phyloP scores from a whole-genome alignment of 495 filamentous ascomycete species.

The Aspergillus olivimuriae region DNA sequence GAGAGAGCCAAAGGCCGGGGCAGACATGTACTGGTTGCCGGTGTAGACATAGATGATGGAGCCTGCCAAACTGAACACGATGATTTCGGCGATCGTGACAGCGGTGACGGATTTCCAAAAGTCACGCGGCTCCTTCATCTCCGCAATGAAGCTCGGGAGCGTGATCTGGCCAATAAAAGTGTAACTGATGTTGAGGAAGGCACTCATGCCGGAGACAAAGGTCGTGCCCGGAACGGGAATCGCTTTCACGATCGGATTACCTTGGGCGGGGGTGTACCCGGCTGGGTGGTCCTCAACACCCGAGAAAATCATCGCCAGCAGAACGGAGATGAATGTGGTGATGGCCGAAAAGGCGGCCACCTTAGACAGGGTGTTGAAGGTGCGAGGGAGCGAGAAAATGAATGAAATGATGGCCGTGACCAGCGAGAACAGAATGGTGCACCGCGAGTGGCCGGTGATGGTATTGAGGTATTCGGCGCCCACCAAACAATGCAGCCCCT shows the following conservation, averaged over 20 bases:
- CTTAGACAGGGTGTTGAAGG: conserved; percentile 70
- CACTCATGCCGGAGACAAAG: conserved; percentile 71
- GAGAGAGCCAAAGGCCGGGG: conserved; percentile 77
- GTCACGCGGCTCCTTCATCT: conserved; percentile 80
- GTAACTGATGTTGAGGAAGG: conserved; percentile 86
- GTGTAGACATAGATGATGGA: conserved; percentile 73
- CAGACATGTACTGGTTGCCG: conserved; percentile 74
- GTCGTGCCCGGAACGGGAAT: conserved; percentile 65
- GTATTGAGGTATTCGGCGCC: conserved; percentile 83
- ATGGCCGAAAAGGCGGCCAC: conserved; percentile 69
- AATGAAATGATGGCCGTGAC: conserved; percentile 65
- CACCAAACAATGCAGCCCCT: conserved; percentile 72
- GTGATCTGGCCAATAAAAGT: conserved; percentile 94
- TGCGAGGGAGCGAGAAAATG: conserved; percentile 72
- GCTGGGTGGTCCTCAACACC: conserved; percentile 64
- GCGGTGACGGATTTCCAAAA: conserved; percentile 87
- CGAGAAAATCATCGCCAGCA: conserved; percentile 73
- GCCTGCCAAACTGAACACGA: conserved; percentile 73
- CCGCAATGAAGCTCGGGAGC: conserved; percentile 82
- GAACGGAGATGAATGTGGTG: conserved; percentile 80
- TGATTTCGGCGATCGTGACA: conserved; percentile 77
- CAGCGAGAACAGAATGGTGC: conserved; percentile 68
- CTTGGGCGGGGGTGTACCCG: conserved; percentile 48
- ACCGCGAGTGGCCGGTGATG: conserved; percentile 57
- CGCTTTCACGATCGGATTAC: conserved; percentile 56